Evolutionary conservation across 306 rosid species (phyloP).

Genomic region (Gastrolobium bilobum): DNA sequence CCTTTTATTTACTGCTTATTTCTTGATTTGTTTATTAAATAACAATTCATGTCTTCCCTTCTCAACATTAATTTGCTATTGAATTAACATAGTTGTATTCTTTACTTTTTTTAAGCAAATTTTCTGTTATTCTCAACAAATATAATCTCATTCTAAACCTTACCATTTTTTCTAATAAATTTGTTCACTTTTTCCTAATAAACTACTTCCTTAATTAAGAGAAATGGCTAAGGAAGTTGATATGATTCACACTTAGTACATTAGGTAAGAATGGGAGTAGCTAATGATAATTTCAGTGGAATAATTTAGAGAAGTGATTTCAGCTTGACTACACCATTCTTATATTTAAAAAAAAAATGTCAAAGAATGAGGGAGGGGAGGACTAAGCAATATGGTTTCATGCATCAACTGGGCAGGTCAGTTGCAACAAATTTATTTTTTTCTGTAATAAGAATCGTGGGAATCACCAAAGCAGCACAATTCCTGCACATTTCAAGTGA

Average conservation of each 20-base stretch:
- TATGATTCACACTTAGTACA: conserved; percentile 13
- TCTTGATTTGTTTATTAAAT: conserved; percentile 15
- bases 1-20: conserved; percentile 10
- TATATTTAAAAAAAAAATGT: neutral
- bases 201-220: conserved; percentile 18
- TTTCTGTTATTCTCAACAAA: neutral
- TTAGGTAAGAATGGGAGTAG: neutral
- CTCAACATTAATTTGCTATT: conserved; percentile 9
- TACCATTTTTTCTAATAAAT: conserved; percentile 19
- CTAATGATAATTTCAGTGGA: conserved; percentile 5
- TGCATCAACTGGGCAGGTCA: conserved; percentile 23
- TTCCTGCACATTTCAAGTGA: conserved; percentile 24
- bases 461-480: conserved; percentile 1
- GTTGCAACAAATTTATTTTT: neutral
- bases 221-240: conserved; percentile 10
- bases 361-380: neutral
- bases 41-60: conserved; percentile 5
- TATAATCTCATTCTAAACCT: conserved; percentile 4
- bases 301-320: conserved; percentile 1
- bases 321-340: neutral
- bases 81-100: neutral
- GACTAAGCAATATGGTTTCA: conserved; percentile 5
- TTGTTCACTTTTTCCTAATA: conserved; percentile 4
- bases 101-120: neutral
- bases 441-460: neutral